Percentiles rank a stretch among this genome's conserved stretches.
phyloP scores from a whole-genome alignment of 129 eudicot species.

The Lonicera japonica region DNA sequence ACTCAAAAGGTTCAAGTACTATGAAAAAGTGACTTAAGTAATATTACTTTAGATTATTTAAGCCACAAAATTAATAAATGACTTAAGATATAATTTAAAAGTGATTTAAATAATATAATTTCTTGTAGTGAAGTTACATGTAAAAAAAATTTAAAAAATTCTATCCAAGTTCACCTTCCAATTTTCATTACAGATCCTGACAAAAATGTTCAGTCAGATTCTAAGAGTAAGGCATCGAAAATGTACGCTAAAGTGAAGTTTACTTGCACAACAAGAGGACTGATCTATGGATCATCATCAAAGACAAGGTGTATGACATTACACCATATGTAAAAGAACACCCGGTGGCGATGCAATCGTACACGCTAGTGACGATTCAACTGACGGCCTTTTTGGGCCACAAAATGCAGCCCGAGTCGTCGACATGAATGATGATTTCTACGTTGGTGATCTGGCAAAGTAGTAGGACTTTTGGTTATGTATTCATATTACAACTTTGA shows the following conservation, averaged over 20 bases:
- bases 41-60: too few relatives aligned
- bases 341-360: constrained; percentile 98
- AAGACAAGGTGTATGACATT: constrained; percentile 95
- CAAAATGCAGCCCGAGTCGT: constrained; percentile 87
- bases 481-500: background rate
- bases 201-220: constrained; percentile 27
- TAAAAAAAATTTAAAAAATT: too few relatives aligned
- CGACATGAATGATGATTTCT: constrained; percentile 81
- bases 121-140: too few relatives aligned
- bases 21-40: too few relatives aligned
- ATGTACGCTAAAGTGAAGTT: constrained; percentile 65
- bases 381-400: constrained; percentile 90
- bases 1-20: too few relatives aligned
- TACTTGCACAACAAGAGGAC: constrained; percentile 81
- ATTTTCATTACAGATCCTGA: constrained; percentile 28
- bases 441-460: constrained; percentile 56
- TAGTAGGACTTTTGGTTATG: constrained; percentile 13
- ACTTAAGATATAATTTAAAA: too few relatives aligned
- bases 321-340: constrained; percentile 95
- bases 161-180: too few relatives aligned
- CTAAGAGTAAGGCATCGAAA: constrained; percentile 34
- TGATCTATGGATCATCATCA: constrained; percentile 96
- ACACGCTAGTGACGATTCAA: constrained; percentile 93
- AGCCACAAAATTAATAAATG: too few relatives aligned
- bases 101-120: too few relatives aligned